phyloP scores from a whole-genome alignment of 1,139 yeast species.

The Lodderomyces margitis region DNA sequence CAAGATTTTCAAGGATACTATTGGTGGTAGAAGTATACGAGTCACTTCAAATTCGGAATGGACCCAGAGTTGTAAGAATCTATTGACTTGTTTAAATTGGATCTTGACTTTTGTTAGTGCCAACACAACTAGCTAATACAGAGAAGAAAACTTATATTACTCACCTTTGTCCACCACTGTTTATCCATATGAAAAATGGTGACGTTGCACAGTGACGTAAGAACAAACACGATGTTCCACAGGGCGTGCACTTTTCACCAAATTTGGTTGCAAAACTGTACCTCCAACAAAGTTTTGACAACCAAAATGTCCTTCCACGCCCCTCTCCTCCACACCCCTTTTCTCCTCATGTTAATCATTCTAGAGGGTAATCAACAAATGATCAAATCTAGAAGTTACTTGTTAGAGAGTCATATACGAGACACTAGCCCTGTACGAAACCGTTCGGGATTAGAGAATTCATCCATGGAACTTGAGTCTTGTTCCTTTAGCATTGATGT shows the following conservation, averaged over 20 bases:
- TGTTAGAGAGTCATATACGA: slow-evolving; percentile 5
- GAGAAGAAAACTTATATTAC: too few species aligned
- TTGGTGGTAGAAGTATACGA: slow-evolving; percentile 76
- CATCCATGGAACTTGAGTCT: slow-evolving; percentile 1
- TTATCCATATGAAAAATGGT: too few species aligned
- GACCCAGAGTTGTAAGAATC: slow-evolving; percentile 85
- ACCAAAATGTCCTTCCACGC: background rate
- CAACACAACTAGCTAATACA: slow-evolving; percentile 23
- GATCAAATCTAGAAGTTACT: background rate
- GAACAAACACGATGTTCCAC: too few species aligned
- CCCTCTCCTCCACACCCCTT: background rate
- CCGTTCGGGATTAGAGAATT: slow-evolving; percentile 1
- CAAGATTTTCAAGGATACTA: slow-evolving; percentile 53
- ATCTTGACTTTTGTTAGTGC: slow-evolving; percentile 44
- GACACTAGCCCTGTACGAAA: slow-evolving; percentile 11
- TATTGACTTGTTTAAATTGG: slow-evolving; percentile 70
- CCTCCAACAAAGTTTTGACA: background rate
- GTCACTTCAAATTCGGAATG: slow-evolving; percentile 77
- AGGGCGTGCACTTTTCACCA: background rate
- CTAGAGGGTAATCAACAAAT: background rate
- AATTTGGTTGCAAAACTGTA: slow-evolving; percentile 5
- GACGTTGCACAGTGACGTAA: too few species aligned
- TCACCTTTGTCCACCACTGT: too few species aligned
- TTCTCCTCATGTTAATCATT: background rate
- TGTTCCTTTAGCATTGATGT: slow-evolving; percentile 1